Percentiles rank a stretch among this genome's conserved stretches.
phyloP scores from a whole-genome alignment of 768 basidiomycete genomes.

The Boletellus emodensis region DNA sequence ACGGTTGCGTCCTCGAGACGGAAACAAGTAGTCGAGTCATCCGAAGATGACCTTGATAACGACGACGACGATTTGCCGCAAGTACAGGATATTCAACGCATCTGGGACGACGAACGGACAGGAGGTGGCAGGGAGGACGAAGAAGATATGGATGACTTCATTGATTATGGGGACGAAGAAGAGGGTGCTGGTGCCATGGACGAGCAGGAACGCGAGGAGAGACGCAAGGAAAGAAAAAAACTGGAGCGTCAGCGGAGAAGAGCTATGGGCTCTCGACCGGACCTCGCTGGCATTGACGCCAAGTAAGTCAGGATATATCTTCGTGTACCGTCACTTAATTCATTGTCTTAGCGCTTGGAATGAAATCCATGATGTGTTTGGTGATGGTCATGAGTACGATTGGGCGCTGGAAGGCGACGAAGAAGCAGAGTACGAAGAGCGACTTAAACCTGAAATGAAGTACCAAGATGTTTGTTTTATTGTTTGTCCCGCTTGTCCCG shows the following conservation, averaged over 20 bases:
- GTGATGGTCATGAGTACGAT: constrained; percentile 93
- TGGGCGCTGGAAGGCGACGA: constrained; percentile 90
- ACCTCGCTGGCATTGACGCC: constrained; percentile 76
- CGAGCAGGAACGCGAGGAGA: constrained; percentile 72
- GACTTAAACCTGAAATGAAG: constrained; percentile 67
- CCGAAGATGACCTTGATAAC: constrained; percentile 68
- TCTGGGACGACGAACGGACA: constrained; percentile 75
- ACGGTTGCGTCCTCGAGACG: constrained; percentile 59
- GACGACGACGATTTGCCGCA: constrained; percentile 49
- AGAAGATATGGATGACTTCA: constrained; percentile 71
- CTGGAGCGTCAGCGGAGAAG: constrained; percentile 64
- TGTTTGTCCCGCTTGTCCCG: constrained; percentile 2
- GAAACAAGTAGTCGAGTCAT: constrained; percentile 60
- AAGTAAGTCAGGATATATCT: constrained; percentile 48
- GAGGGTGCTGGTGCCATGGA: constrained; percentile 78
- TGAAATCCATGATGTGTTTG: constrained; percentile 94
- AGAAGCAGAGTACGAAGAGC: constrained; percentile 41
- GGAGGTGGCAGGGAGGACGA: constrained; percentile 47
- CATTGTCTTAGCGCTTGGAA: constrained; percentile 74
- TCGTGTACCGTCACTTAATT: constrained; percentile 9
- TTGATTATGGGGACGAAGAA: constrained; percentile 75
- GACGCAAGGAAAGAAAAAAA: constrained; percentile 60
- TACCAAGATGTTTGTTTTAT: constrained; percentile 68
- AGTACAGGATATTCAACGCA: constrained; percentile 57
- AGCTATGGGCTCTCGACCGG: constrained; percentile 61